Conservation (phyloP, 345 rosid genomes). For the Eucalyptus tenuipes region DNA sequence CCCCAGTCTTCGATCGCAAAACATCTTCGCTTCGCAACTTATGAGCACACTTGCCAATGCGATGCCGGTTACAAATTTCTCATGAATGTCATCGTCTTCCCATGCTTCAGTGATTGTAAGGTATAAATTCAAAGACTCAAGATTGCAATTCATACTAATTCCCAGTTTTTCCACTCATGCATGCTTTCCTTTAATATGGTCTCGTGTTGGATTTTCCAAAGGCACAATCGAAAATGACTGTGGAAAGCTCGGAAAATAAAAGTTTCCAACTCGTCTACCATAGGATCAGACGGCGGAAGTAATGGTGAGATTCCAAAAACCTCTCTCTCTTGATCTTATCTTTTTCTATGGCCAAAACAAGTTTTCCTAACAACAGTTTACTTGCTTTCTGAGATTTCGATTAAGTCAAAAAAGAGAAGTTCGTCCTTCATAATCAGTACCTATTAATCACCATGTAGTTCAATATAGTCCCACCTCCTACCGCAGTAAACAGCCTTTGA, state of each 20-base stretch:
- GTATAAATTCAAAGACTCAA: background rate
- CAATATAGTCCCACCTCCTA: no score
- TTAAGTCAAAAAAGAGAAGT: no score
- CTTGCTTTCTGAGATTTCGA: no score
- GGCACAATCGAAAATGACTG: slow-evolving; percentile 33
- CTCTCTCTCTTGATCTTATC: background rate
- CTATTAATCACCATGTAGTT: no score
- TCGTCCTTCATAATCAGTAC: no score
- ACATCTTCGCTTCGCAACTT: background rate
- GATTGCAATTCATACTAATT: background rate
- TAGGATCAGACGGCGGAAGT: background rate
- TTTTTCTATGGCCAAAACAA: background rate
- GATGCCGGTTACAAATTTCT: slow-evolving; percentile 7
- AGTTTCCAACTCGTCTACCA: background rate
- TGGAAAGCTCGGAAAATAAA: slow-evolving; percentile 14
- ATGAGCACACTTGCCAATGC: slow-evolving; percentile 7
- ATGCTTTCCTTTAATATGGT: no score
- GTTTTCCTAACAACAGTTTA: no score
- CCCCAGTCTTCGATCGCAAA: no score
- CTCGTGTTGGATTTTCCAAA: background rate
- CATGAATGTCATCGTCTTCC: slow-evolving; percentile 9
- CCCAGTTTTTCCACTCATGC: background rate
- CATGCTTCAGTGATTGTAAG: slow-evolving; percentile 39
- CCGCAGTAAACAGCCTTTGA: background rate
- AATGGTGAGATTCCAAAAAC: slow-evolving; percentile 6